phyloP scores from a whole-genome alignment of 2,329 filamentous ascomycete genomes.

The Fusarium miscanthi region DNA sequence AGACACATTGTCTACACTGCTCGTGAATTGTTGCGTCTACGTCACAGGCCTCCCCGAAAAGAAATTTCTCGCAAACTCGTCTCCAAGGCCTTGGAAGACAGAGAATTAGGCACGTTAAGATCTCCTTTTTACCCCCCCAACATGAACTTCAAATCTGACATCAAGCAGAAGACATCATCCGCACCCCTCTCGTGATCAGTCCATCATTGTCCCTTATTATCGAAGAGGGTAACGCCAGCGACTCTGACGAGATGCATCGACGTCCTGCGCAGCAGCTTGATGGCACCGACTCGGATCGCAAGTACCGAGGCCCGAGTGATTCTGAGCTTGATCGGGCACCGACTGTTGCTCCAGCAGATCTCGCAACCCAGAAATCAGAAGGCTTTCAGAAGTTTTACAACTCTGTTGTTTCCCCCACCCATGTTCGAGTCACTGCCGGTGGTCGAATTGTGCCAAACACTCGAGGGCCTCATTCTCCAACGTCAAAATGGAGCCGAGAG shows the following conservation, averaged over 20 bases:
- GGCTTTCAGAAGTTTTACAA: conserved; percentile 77
- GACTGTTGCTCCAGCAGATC: conserved; percentile 63
- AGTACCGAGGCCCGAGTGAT: conserved; percentile 59
- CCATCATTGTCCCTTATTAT: conserved; percentile 46
- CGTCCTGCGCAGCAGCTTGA: conserved; percentile 50
- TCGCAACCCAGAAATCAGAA: conserved; percentile 67
- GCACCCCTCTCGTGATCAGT: conserved; percentile 8
- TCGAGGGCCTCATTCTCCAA: conserved; percentile 63
- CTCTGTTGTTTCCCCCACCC: conserved; percentile 74
- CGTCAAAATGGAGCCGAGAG: conserved; percentile 62
- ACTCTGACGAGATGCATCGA: conserved; percentile 15
- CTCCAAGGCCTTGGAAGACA: conserved; percentile 52
- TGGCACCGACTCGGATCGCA: conserved; percentile 57
- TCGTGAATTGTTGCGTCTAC: conserved; percentile 56
- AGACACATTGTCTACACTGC: conserved; percentile 56
- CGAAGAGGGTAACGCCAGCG: conserved; percentile 42
- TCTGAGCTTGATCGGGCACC: conserved; percentile 60
- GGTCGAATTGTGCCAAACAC: conserved; percentile 75
- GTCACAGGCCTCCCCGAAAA: conserved; percentile 41
- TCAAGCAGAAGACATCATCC: conserved; percentile 48
- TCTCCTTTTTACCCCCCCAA: background rate
- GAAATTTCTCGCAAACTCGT: conserved; percentile 46
- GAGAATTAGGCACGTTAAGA: conserved; percentile 54
- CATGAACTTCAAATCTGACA: conserved; percentile 12
- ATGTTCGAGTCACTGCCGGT: conserved; percentile 74